Percentiles rank a stretch among this genome's conserved stretches.
Evolutionary conservation across 495 filamentous ascomycete genomes (phyloP).

Genomic region (Annulohypoxylon nitens): DNA sequence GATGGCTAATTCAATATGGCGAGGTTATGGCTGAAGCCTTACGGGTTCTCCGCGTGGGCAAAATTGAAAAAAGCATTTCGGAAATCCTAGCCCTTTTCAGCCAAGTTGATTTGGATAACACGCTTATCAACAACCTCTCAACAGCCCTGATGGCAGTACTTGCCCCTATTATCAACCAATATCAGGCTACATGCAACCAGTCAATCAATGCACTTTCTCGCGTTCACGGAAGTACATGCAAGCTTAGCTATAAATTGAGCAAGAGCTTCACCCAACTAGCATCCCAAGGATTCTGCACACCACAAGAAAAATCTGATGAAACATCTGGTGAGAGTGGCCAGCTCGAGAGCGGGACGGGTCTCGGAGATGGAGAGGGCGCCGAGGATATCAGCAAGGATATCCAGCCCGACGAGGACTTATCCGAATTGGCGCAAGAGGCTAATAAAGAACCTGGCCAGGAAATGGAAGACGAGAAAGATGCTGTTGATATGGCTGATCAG

Average conservation of each 20-base stretch:
- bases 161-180: slow-evolving; percentile 81
- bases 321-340: slow-evolving; percentile 76
- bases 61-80: slow-evolving; percentile 59
- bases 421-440: slow-evolving; percentile 87
- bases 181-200: slow-evolving; percentile 69
- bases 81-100: slow-evolving; percentile 67
- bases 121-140: slow-evolving; percentile 59
- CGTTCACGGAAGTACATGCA: slow-evolving; percentile 76
- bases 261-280: slow-evolving; percentile 81
- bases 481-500: slow-evolving; percentile 94
- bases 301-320: slow-evolving; percentile 77
- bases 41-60: slow-evolving; percentile 68
- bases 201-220: slow-evolving; percentile 65
- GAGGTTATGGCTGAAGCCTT: slow-evolving; percentile 67
- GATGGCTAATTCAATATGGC: slow-evolving; percentile 74
- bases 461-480: slow-evolving; percentile 84
- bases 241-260: slow-evolving; percentile 77
- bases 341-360: slow-evolving; percentile 90
- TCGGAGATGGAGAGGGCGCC: slow-evolving; percentile 94
- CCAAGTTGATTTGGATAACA: slow-evolving; percentile 60
- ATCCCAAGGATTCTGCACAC: slow-evolving; percentile 90
- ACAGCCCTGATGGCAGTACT: slow-evolving; percentile 74
- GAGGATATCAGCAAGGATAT: slow-evolving; percentile 99
- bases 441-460: slow-evolving; percentile 77
- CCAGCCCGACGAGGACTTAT: slow-evolving; percentile 90